A percentile compares a stretch with the other conserved stretches of the same genome.
Conservation (phyloP, 2,329 filamentous ascomycete genomes). For the Teratosphaeria epicoccoides region DNA sequence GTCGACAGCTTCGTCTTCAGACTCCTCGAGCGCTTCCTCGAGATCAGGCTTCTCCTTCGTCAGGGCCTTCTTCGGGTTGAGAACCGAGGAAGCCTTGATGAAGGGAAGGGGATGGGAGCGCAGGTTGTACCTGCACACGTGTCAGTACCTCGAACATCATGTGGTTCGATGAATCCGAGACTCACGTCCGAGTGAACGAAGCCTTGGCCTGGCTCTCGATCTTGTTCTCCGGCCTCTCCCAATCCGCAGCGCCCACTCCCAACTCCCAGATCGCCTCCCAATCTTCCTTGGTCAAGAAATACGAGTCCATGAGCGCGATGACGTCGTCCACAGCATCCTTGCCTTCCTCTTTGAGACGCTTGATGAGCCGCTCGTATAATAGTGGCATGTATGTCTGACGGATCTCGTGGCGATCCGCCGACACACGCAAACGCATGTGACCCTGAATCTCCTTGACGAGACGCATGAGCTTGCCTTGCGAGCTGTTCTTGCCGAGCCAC, state of each 20-base stretch:
- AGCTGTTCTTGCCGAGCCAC: slow-evolving; percentile 95
- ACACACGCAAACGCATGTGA: slow-evolving; percentile 86
- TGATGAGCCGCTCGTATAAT: slow-evolving; percentile 71
- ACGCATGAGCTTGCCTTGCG: slow-evolving; percentile 61
- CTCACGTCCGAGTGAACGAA: slow-evolving; percentile 78
- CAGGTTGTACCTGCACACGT: slow-evolving; percentile 59
- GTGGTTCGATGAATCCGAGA: slow-evolving; percentile 17
- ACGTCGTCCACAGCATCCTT: slow-evolving; percentile 72
- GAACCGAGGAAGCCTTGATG: slow-evolving; percentile 78
- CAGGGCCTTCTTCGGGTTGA: slow-evolving; percentile 58
- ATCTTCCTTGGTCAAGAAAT: slow-evolving; percentile 89
- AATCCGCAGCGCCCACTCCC: slow-evolving; percentile 72
- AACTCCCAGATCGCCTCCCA: slow-evolving; percentile 89
- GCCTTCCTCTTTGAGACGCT: slow-evolving; percentile 63
- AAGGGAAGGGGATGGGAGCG: slow-evolving; percentile 85
- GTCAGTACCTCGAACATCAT: slow-evolving; percentile 10
- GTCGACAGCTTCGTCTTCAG: slow-evolving; percentile 52
- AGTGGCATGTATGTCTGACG: slow-evolving; percentile 88
- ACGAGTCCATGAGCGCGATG: slow-evolving; percentile 94
- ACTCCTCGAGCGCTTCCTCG: slow-evolving; percentile 91
- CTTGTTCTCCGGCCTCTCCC: slow-evolving; percentile 51
- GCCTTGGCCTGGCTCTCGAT: slow-evolving; percentile 80
- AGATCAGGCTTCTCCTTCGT: slow-evolving; percentile 78
- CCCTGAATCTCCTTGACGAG: slow-evolving; percentile 89
- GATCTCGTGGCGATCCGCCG: slow-evolving; percentile 85